phyloP scores from a whole-genome alignment of 306 rosid species.

The Rubus parviflorus region DNA sequence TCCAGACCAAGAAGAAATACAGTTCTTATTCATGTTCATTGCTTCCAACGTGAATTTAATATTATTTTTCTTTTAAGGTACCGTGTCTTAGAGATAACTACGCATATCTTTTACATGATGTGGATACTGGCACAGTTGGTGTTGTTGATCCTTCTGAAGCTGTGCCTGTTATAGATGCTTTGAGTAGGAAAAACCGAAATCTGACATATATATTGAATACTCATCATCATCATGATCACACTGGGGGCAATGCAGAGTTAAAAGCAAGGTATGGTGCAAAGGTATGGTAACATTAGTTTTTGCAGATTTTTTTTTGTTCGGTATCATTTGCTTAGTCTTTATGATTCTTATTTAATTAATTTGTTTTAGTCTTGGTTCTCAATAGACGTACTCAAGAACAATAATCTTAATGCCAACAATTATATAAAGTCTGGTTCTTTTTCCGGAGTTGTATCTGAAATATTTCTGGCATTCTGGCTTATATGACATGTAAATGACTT shows the following conservation, averaged over 20 bases:
- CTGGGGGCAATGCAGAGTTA: conserved; percentile 87
- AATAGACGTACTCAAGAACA: background rate
- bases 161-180: conserved; percentile 74
- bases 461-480: background rate
- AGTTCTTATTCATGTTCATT: background rate
- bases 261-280: conserved; percentile 93
- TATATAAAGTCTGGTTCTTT: background rate
- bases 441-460: background rate
- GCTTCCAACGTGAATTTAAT: background rate
- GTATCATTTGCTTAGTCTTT: background rate
- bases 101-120: conserved; percentile 88
- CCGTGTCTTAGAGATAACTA: conserved; percentile 90
- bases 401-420: background rate
- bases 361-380: background rate
- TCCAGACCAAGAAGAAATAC: background rate
- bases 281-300: conserved; percentile 44
- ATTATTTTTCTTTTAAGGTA: conserved; percentile 50
- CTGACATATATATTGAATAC: conserved; percentile 92
- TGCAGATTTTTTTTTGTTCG: background rate
- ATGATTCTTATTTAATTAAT: background rate
- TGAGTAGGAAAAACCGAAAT: conserved; percentile 74
- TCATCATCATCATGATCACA: conserved; percentile 89
- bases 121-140: conserved; percentile 93
- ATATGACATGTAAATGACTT: background rate
- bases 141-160: conserved; percentile 99